These are phyloP conservation scores for Cryptococcus sp. DNA, from an alignment of 1,284 basidiomycete genomes.

Conservation along the genomic window DNA sequence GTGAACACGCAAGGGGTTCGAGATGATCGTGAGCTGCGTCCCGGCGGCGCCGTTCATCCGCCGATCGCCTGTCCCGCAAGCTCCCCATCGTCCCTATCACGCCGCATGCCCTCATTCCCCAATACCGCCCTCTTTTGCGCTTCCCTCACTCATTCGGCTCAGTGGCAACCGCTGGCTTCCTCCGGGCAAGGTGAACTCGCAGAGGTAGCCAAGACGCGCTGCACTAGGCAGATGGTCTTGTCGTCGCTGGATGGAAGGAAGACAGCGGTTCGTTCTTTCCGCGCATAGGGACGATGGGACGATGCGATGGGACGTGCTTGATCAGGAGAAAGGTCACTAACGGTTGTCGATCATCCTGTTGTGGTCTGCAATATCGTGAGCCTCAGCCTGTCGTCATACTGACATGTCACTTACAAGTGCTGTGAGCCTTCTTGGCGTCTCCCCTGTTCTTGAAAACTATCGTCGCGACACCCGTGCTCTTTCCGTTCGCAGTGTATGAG, in stretches of 20 bases:
- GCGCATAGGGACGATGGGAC: no score
- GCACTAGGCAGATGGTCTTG: neutral
- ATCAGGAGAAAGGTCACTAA: conserved; percentile 62
- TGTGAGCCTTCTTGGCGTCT: conserved; percentile 86
- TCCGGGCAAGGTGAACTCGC: no score
- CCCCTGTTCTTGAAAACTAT: conserved; percentile 83
- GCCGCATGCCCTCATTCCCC: no score
- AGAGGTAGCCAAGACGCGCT: no score
- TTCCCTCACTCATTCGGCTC: no score
- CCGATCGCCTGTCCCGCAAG: no score
- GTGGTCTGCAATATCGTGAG: conserved; percentile 59
- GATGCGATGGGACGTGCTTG: neutral
- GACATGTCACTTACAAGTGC: conserved; percentile 57
- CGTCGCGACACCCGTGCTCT: conserved; percentile 84
- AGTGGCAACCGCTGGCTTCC: no score
- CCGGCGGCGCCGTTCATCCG: no score
- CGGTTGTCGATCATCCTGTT: conserved; percentile 99
- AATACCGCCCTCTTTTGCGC: no score
- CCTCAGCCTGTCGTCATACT: neutral
- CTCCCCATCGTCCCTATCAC: no score
- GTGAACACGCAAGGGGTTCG: neutral
- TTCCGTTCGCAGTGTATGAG: conserved; percentile 78
- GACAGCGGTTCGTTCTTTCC: neutral
- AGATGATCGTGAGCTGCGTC: no score
- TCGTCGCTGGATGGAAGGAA: neutral